These are phyloP conservation scores for Rhodotorula sp. DNA, from an alignment of 1,284 basidiomycete species.

Conservation along the genomic window DNA sequence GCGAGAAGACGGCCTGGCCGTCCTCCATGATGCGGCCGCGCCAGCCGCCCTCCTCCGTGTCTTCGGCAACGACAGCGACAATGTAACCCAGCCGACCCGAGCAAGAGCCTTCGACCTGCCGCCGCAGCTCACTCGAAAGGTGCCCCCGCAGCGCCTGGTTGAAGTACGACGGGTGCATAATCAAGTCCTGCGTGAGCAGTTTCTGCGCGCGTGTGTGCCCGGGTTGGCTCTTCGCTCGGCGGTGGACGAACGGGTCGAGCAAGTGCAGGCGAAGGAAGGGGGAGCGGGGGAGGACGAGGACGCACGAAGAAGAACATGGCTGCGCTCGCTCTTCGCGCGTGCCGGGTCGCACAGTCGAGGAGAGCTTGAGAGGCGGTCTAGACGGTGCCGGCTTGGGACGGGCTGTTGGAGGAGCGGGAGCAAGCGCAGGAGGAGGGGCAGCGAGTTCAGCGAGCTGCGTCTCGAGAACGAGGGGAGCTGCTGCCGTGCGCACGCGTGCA, in stretches of 20 bases:
- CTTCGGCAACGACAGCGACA: slow-evolving; percentile 80
- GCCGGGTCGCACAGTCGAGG: not conserved
- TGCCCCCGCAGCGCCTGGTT: slow-evolving; percentile 92
- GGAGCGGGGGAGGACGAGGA: not conserved
- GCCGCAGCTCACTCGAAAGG: slow-evolving; percentile 87
- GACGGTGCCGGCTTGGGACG: not conserved
- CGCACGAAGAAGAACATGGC: slow-evolving; percentile 24
- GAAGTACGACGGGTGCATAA: slow-evolving; percentile 96
- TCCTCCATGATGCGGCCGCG: slow-evolving; percentile 54
- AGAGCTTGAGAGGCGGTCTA: not conserved
- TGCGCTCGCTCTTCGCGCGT: too few species aligned
- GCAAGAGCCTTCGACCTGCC: slow-evolving; percentile 96
- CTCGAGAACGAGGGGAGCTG: not conserved
- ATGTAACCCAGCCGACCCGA: slow-evolving; percentile 96
- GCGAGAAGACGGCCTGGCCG: slow-evolving; percentile 60
- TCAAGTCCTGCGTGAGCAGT: slow-evolving; percentile 89
- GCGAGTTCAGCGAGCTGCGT: slow-evolving; percentile 10
- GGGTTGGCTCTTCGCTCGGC: not conserved
- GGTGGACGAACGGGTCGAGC: not conserved
- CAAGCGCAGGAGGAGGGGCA: not conserved
- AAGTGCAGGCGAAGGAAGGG: not conserved
- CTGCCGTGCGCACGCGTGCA: not conserved
- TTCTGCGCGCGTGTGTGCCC: not conserved
- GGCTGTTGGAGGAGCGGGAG: not conserved
- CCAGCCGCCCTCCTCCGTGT: slow-evolving; percentile 54